Evolutionary conservation across 129 eudicot species (phyloP), one percentile per base, ranked within the genome.

Genomic region (Scalesia atractyloides): DNA sequence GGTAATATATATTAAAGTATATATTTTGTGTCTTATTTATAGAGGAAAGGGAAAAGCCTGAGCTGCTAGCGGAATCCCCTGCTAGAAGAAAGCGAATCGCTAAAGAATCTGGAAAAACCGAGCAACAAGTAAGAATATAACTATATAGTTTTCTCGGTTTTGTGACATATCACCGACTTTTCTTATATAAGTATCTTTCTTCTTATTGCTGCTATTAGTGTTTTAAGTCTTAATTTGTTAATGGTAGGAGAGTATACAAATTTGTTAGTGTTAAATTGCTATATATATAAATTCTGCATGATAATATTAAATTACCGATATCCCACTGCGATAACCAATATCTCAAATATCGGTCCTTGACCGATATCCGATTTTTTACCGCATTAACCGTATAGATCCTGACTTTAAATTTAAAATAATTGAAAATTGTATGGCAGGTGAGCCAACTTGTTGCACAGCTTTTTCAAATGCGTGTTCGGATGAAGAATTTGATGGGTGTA

Each of bases 21-120:
- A 12, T 54, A 26, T 73, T 0, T 50, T 43, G 56, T 22, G 7
- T 30, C 34, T 47, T 61, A 47, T 60, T 51, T 73, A 20, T 89
- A 94, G 99, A 94, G 96, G 99, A 94, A 80, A 84, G 99, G 79
- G 99, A 90, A 69, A 81, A 94, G 54, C 99, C 99, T 34, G 97
- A 94, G 79, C 78, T 94, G 34, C 80, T 94, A 78, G 99, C 99
- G 1, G 97, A 90, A 85, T 94, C 99, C 20, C 84, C 96, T 39
- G 82, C 75, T 47, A 82, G 89, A 56, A 84, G 99, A 74, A 94
- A 84, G 79, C 76, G 99, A 77, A 43, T 94, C 73, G 99, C 99
- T 72, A 79, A 84, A 82, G 97, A 82, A 30, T 90, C 99, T 48
- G 97, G 97, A 75, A 94, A 88, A 66, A 88, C 97, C 7, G 99